Evolutionary conservation across 345 rosid species (phyloP).

Genomic region (Microcos paniculata): DNA sequence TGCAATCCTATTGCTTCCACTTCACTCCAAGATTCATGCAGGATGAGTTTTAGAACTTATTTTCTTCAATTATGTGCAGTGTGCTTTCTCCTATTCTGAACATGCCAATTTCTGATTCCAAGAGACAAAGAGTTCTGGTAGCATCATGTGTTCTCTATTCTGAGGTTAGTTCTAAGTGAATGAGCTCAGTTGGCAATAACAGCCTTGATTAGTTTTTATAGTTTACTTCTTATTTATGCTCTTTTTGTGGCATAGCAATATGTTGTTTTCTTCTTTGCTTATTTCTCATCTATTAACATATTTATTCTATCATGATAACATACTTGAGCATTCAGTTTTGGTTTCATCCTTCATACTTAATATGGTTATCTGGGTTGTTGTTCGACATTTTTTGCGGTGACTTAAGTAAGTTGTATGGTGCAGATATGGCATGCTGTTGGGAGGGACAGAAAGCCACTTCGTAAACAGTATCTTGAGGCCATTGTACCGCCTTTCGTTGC

Average conservation of each 20-base stretch:
- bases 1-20: neutral
- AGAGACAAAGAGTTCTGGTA: slow-evolving; percentile 95
- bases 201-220: neutral
- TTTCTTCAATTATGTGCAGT: slow-evolving; percentile 42
- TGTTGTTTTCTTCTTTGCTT: slow-evolving; percentile 8
- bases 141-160: slow-evolving; percentile 96
- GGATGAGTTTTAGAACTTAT: neutral
- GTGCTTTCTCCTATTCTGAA: slow-evolving; percentile 96
- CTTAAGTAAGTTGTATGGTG: slow-evolving; percentile 20
- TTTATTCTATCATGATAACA: slow-evolving; percentile 16
- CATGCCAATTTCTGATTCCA: slow-evolving; percentile 97
- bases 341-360: neutral
- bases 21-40: neutral
- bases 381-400: neutral
- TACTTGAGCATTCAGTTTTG: neutral
- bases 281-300: slow-evolving; percentile 12
- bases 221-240: neutral
- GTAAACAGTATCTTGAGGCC: slow-evolving; percentile 90
- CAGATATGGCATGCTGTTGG: slow-evolving; percentile 98
- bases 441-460: slow-evolving; percentile 78
- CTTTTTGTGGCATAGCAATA: neutral
- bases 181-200: slow-evolving; percentile 10
- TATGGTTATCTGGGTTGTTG: slow-evolving; percentile 6
- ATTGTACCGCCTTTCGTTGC: slow-evolving; percentile 98
- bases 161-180: slow-evolving; percentile 72